Conservation (phyloP, 345 rosid genomes). For the Eucalyptus curtisii region DNA sequence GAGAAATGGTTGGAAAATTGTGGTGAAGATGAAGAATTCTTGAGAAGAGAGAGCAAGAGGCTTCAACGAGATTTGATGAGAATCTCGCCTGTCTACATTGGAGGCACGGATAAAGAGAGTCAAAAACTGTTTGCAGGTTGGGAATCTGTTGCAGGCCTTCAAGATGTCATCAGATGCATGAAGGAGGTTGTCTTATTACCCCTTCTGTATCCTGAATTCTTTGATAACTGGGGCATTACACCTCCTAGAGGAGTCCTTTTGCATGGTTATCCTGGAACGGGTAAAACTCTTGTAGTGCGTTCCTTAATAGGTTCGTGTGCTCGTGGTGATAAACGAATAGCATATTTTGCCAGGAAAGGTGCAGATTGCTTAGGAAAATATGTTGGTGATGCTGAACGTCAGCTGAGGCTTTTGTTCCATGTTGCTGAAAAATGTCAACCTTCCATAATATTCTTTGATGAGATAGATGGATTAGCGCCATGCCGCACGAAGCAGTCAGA, state of each 20-base stretch:
- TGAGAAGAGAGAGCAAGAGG: conserved; percentile 96
- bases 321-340: conserved; percentile 81
- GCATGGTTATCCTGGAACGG: conserved; percentile 99
- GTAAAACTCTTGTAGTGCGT: conserved; percentile 94
- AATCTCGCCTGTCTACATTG: conserved; percentile 93
- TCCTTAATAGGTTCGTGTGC: conserved; percentile 94
- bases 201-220: conserved; percentile 87
- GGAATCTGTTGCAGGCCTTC: conserved; percentile 99
- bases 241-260: conserved; percentile 96
- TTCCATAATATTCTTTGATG: conserved; percentile 94
- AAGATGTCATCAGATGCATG: conserved; percentile 84
- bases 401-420: conserved; percentile 95
- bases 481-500: conserved; percentile 85
- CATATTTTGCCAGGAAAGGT: conserved; percentile 98
- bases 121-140: conserved; percentile 66
- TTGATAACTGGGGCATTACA: conserved; percentile 78
- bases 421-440: conserved; percentile 98
- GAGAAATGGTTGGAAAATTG: conserved; percentile 99
- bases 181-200: conserved; percentile 98
- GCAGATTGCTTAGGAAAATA: conserved; percentile 99
- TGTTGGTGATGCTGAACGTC: conserved; percentile 99
- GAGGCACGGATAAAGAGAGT: conserved; percentile 53
- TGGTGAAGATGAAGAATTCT: conserved; percentile 98
- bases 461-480: conserved; percentile 97
- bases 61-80: conserved; percentile 85